Conservation (phyloP, 139 green algal species). For the Ettlia oleoabundans region DNA sequence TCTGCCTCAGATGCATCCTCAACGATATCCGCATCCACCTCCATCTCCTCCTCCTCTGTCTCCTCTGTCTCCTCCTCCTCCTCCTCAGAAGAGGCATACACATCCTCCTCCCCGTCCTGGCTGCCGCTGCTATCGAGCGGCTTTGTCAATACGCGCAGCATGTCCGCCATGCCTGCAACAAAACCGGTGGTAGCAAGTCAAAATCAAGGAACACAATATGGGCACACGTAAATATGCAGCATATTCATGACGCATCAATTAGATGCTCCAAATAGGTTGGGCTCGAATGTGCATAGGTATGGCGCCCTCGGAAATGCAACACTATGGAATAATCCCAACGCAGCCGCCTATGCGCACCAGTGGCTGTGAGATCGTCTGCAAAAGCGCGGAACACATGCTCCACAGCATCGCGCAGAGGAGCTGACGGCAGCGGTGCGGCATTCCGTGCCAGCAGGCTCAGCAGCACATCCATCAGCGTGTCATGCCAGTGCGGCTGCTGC, state of each 20-base stretch:
- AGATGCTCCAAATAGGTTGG: too few relatives aligned
- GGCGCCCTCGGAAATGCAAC: too few relatives aligned
- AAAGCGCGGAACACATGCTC: constrained; percentile 68
- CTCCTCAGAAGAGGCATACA: constrained; percentile 29
- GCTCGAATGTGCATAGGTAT: too few relatives aligned
- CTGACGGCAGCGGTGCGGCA: constrained; percentile 56
- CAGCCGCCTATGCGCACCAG: constrained; percentile 19
- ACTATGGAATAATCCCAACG: background rate
- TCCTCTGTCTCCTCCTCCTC: constrained; percentile 45
- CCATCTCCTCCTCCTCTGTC: constrained; percentile 44
- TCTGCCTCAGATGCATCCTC: constrained; percentile 45
- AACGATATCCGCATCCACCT: constrained; percentile 8
- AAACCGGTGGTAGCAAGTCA: background rate
- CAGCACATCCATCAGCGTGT: constrained; percentile 80
- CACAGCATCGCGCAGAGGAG: constrained; percentile 71
- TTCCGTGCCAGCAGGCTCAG: constrained; percentile 70
- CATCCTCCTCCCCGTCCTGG: constrained; percentile 38
- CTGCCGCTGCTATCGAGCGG: constrained; percentile 36
- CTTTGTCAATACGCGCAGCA: constrained; percentile 67
- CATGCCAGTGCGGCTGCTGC: constrained; percentile 61
- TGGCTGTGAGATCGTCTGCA: constrained; percentile 48
- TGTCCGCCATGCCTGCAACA: constrained; percentile 57
- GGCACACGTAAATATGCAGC: too few relatives aligned
- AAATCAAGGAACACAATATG: background rate
- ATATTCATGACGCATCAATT: too few relatives aligned